These are phyloP conservation scores for Cryptococcus amylolentus DNA, from an alignment of 1,284 basidiomycete species.

Conservation along the genomic window DNA sequence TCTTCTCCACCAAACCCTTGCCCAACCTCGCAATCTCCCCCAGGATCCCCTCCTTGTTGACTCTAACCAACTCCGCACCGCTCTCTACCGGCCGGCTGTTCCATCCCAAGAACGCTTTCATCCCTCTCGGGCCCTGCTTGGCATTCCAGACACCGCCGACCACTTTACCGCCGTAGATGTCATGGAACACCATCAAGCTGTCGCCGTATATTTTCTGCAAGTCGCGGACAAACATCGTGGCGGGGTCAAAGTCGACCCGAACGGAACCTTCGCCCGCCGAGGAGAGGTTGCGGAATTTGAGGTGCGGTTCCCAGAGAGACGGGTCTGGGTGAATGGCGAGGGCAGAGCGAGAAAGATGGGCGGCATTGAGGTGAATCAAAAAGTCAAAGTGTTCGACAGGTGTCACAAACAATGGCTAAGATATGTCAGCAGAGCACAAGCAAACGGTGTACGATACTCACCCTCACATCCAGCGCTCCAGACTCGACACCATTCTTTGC, in stretches of 20 bases:
- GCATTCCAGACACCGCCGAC: slow-evolving; percentile 83
- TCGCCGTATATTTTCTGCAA: slow-evolving; percentile 69
- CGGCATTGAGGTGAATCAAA: slow-evolving; percentile 68
- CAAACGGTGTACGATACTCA: slow-evolving; percentile 12
- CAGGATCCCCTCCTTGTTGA: slow-evolving; percentile 70
- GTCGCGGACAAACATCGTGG: slow-evolving; percentile 57
- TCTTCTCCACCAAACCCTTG: slow-evolving; percentile 61
- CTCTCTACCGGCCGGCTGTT: slow-evolving; percentile 58
- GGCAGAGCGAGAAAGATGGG: slow-evolving; percentile 65
- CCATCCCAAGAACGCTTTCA: slow-evolving; percentile 80
- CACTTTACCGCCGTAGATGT: slow-evolving; percentile 70
- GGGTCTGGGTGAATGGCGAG: slow-evolving; percentile 54
- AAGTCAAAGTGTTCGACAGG: slow-evolving; percentile 83
- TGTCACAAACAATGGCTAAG: slow-evolving; percentile 76
- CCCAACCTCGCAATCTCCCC: slow-evolving; percentile 78
- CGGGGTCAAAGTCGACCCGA: slow-evolving; percentile 78
- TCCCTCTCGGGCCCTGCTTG: slow-evolving; percentile 55
- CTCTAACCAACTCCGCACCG: slow-evolving; percentile 57
- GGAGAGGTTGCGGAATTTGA: slow-evolving; percentile 30
- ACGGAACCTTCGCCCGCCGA: slow-evolving; percentile 17
- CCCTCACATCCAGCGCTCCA: slow-evolving; percentile 33
- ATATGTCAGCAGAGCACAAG: background rate
- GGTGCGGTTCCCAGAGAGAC: slow-evolving; percentile 32
- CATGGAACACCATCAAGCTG: slow-evolving; percentile 79
- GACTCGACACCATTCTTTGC: slow-evolving; percentile 27